Conservation (phyloP, 805 yeast species). For the Candida rishiriensis region DNA sequence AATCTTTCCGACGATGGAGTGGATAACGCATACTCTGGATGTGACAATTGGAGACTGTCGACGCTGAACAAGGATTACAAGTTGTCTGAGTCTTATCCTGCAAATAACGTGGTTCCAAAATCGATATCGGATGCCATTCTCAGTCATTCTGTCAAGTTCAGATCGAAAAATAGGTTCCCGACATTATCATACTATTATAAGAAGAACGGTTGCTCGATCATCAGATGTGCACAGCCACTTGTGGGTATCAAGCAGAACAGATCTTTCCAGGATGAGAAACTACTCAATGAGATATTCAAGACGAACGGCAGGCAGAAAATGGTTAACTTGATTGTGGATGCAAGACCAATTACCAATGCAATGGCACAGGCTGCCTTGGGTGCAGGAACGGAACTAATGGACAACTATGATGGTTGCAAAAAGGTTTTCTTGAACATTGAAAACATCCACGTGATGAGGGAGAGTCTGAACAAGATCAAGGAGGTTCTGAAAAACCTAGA, state of each 20-base stretch:
- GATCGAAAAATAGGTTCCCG: constrained; percentile 86
- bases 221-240: constrained; percentile 89
- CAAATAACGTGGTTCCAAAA: constrained; percentile 62
- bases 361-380: constrained; percentile 96
- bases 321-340: constrained; percentile 73
- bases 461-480: constrained; percentile 61
- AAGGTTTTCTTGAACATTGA: constrained; percentile 87
- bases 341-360: constrained; percentile 91
- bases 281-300: constrained; percentile 68
- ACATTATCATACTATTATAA: constrained; percentile 71
- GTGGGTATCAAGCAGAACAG: constrained; percentile 86
- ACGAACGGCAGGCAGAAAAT: constrained; percentile 40
- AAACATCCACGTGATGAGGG: constrained; percentile 93
- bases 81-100: constrained; percentile 76
- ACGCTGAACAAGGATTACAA: constrained; percentile 57
- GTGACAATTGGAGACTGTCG: constrained; percentile 63
- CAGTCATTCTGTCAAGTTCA: constrained; percentile 75
- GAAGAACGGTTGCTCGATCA: constrained; percentile 68
- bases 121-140: constrained; percentile 76
- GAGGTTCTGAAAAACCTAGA: constrained; percentile 68
- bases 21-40: constrained; percentile 7
- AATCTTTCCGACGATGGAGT: constrained; percentile 25
- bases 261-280: constrained; percentile 85
- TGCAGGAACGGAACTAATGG: constrained; percentile 96
- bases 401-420: constrained; percentile 66